These are phyloP conservation scores for Ascochyta koolunga DNA, from an alignment of 2,329 filamentous ascomycete genomes.

Conservation along the genomic window DNA sequence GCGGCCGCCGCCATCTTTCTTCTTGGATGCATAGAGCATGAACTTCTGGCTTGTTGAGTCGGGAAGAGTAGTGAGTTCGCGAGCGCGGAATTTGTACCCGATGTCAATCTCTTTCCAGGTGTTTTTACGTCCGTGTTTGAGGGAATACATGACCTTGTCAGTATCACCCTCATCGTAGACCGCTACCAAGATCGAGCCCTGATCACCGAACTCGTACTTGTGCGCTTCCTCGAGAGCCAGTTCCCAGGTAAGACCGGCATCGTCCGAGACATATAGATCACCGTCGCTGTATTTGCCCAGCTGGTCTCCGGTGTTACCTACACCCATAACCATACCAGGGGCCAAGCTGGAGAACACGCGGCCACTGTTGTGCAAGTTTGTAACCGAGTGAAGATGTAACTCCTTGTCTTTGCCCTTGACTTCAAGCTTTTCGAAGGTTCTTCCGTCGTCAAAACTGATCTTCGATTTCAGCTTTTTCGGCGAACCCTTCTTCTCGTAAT, in stretches of 20 bases:
- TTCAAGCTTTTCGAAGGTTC: conserved; percentile 78
- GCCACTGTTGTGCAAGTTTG: conserved; percentile 79
- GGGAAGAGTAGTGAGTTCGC: conserved; percentile 81
- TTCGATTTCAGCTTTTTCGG: conserved; percentile 75
- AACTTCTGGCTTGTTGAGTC: conserved; percentile 96
- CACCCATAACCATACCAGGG: conserved; percentile 90
- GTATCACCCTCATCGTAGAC: conserved; percentile 71
- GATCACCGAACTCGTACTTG: conserved; percentile 95
- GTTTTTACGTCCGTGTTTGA: conserved; percentile 77
- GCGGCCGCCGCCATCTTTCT: conserved; percentile 53
- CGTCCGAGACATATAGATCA: conserved; percentile 85
- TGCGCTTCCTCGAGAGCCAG: conserved; percentile 78
- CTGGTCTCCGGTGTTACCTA: conserved; percentile 83
- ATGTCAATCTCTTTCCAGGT: conserved; percentile 78
- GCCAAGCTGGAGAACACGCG: conserved; percentile 92
- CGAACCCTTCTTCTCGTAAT: conserved; percentile 62
- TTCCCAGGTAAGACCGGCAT: conserved; percentile 87
- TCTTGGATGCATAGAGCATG: conserved; percentile 68
- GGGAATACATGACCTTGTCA: conserved; percentile 74
- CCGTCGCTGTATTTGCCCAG: conserved; percentile 75
- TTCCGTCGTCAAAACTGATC: conserved; percentile 95
- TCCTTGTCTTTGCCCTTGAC: conserved; percentile 67
- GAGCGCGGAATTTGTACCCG: conserved; percentile 71
- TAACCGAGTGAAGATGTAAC: conserved; percentile 92
- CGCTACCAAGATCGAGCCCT: conserved; percentile 86